Conservation (phyloP, 1,284 basidiomycete genomes). For the Ganoderma lucidum region DNA sequence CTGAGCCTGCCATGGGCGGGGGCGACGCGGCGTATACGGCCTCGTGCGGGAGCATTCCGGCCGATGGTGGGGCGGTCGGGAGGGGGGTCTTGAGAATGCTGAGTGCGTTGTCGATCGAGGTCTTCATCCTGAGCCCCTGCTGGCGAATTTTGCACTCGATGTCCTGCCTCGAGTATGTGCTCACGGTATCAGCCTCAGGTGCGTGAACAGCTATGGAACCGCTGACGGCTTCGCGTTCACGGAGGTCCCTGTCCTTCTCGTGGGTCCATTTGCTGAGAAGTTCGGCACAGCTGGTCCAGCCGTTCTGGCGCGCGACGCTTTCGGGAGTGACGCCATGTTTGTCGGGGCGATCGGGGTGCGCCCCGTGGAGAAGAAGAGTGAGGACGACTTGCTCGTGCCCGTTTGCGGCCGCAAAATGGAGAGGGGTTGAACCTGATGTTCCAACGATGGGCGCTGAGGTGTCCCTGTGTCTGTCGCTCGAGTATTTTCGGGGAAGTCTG, state of each 20-base stretch:
- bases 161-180: slow-evolving; percentile 34
- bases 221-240: slow-evolving; percentile 40
- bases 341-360: slow-evolving; percentile 79
- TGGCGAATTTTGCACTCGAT: slow-evolving; percentile 43
- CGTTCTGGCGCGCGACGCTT: slow-evolving; percentile 71
- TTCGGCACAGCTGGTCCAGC: slow-evolving; percentile 71
- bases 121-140: slow-evolving; percentile 63
- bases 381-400: slow-evolving; percentile 81
- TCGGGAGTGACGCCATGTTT: slow-evolving; percentile 89
- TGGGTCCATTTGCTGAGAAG: slow-evolving; percentile 61
- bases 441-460: slow-evolving; percentile 76
- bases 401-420: slow-evolving; percentile 95
- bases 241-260: slow-evolving; percentile 66
- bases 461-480: slow-evolving; percentile 71
- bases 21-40: slow-evolving; percentile 32
- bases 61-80: slow-evolving; percentile 22
- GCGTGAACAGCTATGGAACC: slow-evolving; percentile 16
- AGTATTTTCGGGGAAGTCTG: slow-evolving; percentile 83
- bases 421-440: slow-evolving; percentile 85
- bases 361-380: slow-evolving; percentile 83
- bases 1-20: slow-evolving; percentile 18
- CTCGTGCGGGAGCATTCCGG: slow-evolving; percentile 21
- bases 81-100: slow-evolving; percentile 58
- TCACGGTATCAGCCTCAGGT: slow-evolving; percentile 30
- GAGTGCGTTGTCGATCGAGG: slow-evolving; percentile 69